A percentile compares a stretch with the other conserved stretches of the same genome.
Evolutionary conservation across 225 moss, liverwort and hornwort genomes (phyloP).

Genomic region (Physcomitrellopsis africana): DNA sequence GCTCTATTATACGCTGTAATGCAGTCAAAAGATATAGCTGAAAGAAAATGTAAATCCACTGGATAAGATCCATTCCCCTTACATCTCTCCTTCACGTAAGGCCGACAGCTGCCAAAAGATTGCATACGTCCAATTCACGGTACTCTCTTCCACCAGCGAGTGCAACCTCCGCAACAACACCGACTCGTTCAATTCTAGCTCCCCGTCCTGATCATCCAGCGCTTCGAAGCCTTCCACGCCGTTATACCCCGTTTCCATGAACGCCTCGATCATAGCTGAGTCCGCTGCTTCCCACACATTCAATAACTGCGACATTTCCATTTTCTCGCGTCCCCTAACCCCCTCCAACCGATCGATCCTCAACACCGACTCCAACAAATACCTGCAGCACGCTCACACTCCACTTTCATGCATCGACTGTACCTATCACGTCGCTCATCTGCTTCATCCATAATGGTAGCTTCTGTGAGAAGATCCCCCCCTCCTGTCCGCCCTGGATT

Average conservation of each 20-base stretch:
- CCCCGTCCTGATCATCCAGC: conserved; percentile 49
- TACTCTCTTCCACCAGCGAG: conserved; percentile 50
- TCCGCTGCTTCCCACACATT: conserved; percentile 41
- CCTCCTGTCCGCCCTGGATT: no score
- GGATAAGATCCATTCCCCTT: conserved; percentile 5
- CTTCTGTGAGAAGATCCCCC: no score
- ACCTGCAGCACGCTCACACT: no score
- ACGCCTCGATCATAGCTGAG: conserved; percentile 41
- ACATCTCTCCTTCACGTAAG: conserved; percentile 41
- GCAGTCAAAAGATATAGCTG: neutral
- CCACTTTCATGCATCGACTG: no score
- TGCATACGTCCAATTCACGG: conserved; percentile 59
- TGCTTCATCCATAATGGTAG: no score
- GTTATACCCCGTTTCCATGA: conserved; percentile 36
- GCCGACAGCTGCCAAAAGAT: conserved; percentile 67
- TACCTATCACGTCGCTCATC: no score
- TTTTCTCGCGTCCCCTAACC: no score
- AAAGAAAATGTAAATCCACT: neutral
- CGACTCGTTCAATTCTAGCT: conserved; percentile 48
- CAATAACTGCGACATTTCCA: conserved; percentile 2
- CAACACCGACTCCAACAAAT: no score
- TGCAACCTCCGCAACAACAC: conserved; percentile 51
- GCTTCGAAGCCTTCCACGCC: conserved; percentile 35
- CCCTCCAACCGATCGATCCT: no score
- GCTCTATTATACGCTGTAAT: no score